phyloP scores from a whole-genome alignment of 2,329 filamentous ascomycete species.

The Pyrenophora teres region DNA sequence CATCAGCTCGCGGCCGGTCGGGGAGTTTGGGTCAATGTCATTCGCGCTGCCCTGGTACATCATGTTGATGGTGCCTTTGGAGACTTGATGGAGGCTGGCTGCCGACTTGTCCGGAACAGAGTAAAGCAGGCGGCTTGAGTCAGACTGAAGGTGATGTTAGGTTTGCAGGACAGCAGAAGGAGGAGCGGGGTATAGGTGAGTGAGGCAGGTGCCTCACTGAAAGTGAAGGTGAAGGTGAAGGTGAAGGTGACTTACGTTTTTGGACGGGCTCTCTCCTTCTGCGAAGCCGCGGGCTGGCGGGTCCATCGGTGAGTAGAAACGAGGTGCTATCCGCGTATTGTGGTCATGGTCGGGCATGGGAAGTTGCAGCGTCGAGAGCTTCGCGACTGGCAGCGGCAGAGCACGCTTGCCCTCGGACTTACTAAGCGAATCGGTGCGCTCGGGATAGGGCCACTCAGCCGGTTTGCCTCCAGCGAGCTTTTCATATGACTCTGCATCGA shows the following conservation, averaged over 20 bases:
- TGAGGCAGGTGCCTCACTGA: slow-evolving; percentile 9
- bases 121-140: slow-evolving; percentile 31
- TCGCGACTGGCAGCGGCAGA: slow-evolving; percentile 12
- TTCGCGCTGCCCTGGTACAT: slow-evolving; percentile 30
- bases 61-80: slow-evolving; percentile 28
- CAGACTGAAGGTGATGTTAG: slow-evolving; percentile 29
- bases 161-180: not conserved
- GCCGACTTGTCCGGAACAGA: slow-evolving; percentile 15
- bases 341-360: slow-evolving; percentile 8
- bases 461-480: slow-evolving; percentile 32
- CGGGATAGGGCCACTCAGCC: slow-evolving; percentile 24
- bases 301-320: slow-evolving; percentile 40
- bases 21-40: slow-evolving; percentile 26
- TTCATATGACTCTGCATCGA: slow-evolving; percentile 34
- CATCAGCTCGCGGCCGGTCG: slow-evolving; percentile 12
- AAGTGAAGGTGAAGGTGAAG: slow-evolving; percentile 1
- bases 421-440: slow-evolving; percentile 11
- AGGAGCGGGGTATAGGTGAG: not conserved
- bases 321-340: slow-evolving; percentile 20
- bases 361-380: slow-evolving; percentile 8
- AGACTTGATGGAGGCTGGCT: not conserved
- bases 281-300: slow-evolving; percentile 23
- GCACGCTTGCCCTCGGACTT: slow-evolving; percentile 10
- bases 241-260: slow-evolving; percentile 36
- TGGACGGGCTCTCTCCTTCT: slow-evolving; percentile 32